These are phyloP conservation scores for Myxozyma melibiosi DNA, from an alignment of 805 yeast species.

Conservation along the genomic window DNA sequence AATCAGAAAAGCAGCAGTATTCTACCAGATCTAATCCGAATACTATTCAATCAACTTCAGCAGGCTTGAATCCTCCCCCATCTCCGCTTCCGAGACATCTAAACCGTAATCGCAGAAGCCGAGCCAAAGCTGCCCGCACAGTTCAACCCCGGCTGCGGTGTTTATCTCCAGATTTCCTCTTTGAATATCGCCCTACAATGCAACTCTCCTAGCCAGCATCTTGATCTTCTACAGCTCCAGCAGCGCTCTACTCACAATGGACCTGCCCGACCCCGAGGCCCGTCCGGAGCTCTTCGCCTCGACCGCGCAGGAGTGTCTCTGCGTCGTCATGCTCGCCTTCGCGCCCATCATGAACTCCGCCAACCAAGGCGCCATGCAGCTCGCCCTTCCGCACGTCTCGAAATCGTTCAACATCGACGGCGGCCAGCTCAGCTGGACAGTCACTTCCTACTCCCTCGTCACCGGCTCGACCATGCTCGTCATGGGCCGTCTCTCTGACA, in stretches of 20 bases:
- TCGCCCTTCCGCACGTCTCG: constrained; percentile 45
- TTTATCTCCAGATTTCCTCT: too few species aligned
- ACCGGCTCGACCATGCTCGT: constrained; percentile 49
- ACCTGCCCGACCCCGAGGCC: constrained; percentile 23
- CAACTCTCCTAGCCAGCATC: too few species aligned
- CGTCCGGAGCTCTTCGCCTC: constrained; percentile 46
- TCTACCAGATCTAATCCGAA: too few species aligned
- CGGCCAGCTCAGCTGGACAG: constrained; percentile 50
- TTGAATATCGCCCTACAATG: too few species aligned
- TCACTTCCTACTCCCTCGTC: constrained; percentile 47
- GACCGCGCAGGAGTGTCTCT: constrained; percentile 42
- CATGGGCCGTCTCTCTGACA: constrained; percentile 52
- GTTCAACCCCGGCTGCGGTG: too few species aligned
- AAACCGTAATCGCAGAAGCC: too few species aligned
- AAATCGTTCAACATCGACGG: constrained; percentile 45
- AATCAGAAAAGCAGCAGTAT: too few species aligned
- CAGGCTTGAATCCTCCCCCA: too few species aligned
- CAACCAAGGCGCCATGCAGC: constrained; percentile 45
- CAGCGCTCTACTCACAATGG: neutral
- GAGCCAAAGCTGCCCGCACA: too few species aligned
- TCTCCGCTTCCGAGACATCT: too few species aligned
- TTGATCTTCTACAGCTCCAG: too few species aligned
- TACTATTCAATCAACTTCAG: too few species aligned
- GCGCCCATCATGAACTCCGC: constrained; percentile 49
- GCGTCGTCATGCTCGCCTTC: constrained; percentile 43